These are phyloP conservation scores for Thuidium tamariscinum DNA, from an alignment of 225 moss, liverwort and hornwort species.

Conservation along the genomic window DNA sequence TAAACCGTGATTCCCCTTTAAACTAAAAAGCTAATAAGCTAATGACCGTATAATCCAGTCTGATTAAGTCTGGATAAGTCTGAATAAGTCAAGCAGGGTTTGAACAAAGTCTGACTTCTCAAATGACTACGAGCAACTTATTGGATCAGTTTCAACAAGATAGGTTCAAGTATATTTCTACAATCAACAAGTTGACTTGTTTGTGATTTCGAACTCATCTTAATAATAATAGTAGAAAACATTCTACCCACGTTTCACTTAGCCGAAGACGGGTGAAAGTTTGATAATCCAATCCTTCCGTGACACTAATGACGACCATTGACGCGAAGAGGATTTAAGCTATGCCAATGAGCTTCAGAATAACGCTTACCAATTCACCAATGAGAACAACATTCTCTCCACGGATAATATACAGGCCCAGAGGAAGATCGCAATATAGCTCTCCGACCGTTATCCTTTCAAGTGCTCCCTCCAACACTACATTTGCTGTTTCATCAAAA, in stretches of 20 bases:
- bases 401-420: conserved; percentile 84
- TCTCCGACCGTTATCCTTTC: conserved; percentile 86
- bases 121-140: neutral
- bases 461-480: conserved; percentile 80
- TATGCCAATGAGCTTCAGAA: neutral
- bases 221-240: neutral
- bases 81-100: neutral
- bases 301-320: neutral
- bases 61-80: neutral
- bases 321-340: neutral
- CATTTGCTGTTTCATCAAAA: conserved; percentile 51
- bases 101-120: neutral
- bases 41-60: neutral
- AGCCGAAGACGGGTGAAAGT: neutral
- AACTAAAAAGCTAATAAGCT: neutral
- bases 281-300: neutral
- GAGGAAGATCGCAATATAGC: conserved; percentile 72
- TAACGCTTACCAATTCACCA: conserved; percentile 80
- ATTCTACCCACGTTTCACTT: neutral
- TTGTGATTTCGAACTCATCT: neutral
- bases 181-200: neutral
- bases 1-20: neutral
- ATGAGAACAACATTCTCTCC: conserved; percentile 95
- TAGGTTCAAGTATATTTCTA: neutral
- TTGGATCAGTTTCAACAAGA: neutral